These are phyloP conservation scores for Peronospora farinosa DNA, from an alignment of 352 stramenopile genomes.

Conservation along the genomic window DNA sequence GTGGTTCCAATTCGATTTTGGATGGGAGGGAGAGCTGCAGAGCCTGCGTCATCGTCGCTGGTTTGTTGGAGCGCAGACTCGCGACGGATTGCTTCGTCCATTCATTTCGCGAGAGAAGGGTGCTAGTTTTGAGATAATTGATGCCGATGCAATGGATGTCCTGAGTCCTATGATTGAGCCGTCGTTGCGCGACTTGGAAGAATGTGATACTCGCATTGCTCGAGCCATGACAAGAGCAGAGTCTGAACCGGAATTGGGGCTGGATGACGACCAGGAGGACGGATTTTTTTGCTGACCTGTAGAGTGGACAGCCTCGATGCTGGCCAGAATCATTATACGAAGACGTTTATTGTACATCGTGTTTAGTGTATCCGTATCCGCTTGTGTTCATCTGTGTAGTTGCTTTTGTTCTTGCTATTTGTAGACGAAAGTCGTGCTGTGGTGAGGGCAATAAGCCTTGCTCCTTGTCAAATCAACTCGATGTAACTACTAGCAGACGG, in stretches of 20 bases:
- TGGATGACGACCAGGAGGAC: slow-evolving; percentile 8
- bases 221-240: slow-evolving; percentile 12
- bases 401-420: slow-evolving; percentile 10
- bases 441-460: too few relatives aligned
- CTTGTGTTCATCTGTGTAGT: slow-evolving; percentile 5
- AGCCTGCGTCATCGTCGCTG: slow-evolving; percentile 56
- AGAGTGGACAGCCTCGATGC: slow-evolving; percentile 5
- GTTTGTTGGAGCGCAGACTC: slow-evolving; percentile 63
- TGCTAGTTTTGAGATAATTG: slow-evolving; percentile 50
- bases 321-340: slow-evolving; percentile 10
- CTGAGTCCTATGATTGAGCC: slow-evolving; percentile 29
- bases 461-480: too few relatives aligned
- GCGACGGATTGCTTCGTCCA: slow-evolving; percentile 54
- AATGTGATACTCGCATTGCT: neutral
- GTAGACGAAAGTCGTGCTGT: too few relatives aligned
- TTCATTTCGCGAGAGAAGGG: slow-evolving; percentile 57
- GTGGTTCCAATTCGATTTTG: slow-evolving; percentile 60
- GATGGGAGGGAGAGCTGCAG: slow-evolving; percentile 66
- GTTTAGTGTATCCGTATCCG: slow-evolving; percentile 10
- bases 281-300: slow-evolving; percentile 9
- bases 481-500: too few relatives aligned
- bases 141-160: slow-evolving; percentile 49
- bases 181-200: slow-evolving; percentile 16
- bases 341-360: slow-evolving; percentile 10
- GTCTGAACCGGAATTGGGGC: slow-evolving; percentile 17